Conservation (phyloP, 2,329 filamentous ascomycete genomes). For the Arthrobotrys entomopaga region DNA sequence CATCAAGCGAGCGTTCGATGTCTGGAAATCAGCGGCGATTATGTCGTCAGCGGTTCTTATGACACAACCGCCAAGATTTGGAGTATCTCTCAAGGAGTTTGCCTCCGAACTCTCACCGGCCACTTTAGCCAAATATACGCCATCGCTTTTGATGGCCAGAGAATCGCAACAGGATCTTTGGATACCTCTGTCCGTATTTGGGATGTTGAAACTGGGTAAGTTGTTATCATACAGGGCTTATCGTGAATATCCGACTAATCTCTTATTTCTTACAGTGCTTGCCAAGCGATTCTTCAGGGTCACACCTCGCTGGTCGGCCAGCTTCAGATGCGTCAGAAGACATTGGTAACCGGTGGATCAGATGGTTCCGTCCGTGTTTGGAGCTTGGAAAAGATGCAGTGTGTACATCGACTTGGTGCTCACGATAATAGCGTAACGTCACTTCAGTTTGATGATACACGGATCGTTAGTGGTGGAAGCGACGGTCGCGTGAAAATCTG, state of each 20-base stretch:
- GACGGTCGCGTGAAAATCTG: constrained; percentile 99
- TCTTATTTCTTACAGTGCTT: constrained; percentile 67
- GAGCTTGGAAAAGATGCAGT: constrained; percentile 88
- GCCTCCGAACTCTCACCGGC: constrained; percentile 85
- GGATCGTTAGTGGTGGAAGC: constrained; percentile 94
- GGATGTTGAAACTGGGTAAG: constrained; percentile 87
- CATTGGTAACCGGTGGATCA: constrained; percentile 92
- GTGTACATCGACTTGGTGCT: constrained; percentile 92
- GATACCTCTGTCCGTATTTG: constrained; percentile 97
- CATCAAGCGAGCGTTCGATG: constrained; percentile 96
- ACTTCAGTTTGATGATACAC: constrained; percentile 93
- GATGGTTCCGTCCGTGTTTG: constrained; percentile 96
- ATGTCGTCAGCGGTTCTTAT: constrained; percentile 97
- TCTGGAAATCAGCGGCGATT: constrained; percentile 93
- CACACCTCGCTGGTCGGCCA: constrained; percentile 97
- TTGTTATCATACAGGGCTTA: constrained; percentile 53
- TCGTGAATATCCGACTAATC: not conserved
- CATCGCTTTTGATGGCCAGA: constrained; percentile 92
- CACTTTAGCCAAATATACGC: constrained; percentile 99
- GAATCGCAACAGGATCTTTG: constrained; percentile 92
- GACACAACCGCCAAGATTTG: constrained; percentile 96
- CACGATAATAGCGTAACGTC: constrained; percentile 99
- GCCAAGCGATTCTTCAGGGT: constrained; percentile 90
- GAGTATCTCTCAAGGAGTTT: constrained; percentile 96
- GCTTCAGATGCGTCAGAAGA: constrained; percentile 93